Base-by-base conservation (phyloP, 352 stramenopile genomes). In the Phytophthora hybrid region DNA sequence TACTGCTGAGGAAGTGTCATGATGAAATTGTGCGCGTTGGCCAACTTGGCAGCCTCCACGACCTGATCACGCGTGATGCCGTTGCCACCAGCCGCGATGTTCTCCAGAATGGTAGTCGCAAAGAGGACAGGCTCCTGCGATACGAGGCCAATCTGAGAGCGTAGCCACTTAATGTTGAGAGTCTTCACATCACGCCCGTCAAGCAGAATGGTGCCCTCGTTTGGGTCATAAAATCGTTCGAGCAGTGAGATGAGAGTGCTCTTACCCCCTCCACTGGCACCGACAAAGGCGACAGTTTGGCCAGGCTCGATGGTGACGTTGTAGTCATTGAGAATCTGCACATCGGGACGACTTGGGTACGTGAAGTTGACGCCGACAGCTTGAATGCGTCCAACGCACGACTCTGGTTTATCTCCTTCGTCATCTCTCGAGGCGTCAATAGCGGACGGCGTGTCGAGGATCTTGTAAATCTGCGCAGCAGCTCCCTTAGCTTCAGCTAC, bases 111-210 rank as follows among this genome's bases (percentile, higher is more conserved):
- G 1, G 83, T 93, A n/a, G 79, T 87, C 14, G 90, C 89, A 74
- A 98, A 98, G 19, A 98, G 80, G 26, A 93, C 90, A n/a, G 93
- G 91, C 61, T 97, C 88, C 73, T 98, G 94, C 0, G 80, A 90
- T 0, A 96, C 89, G 0, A 97, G 66, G 7, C 88, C 78, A 32
- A 88, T 92, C 63, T 95, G 81, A 11, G 79, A 71, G 9, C 89
- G 79, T 21, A 93, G 74, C 71, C 77, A 84, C 59, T 89, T 91
- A 16, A 98, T 63, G 62, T 97, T 95, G 6, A 97, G 57, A 29
- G 89, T 86, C 59, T 69, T 80, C 32, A 98, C 77, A 52, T 97
- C 78, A 23, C 78, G 77, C 18, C 90, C 93, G 66, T 98, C 91
- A 19, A 98, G 87, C 4, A 83, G 60, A 13, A 99, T 82, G 1